Base-by-base conservation (phyloP, 805 yeast genomes). In the Candida montana region DNA sequence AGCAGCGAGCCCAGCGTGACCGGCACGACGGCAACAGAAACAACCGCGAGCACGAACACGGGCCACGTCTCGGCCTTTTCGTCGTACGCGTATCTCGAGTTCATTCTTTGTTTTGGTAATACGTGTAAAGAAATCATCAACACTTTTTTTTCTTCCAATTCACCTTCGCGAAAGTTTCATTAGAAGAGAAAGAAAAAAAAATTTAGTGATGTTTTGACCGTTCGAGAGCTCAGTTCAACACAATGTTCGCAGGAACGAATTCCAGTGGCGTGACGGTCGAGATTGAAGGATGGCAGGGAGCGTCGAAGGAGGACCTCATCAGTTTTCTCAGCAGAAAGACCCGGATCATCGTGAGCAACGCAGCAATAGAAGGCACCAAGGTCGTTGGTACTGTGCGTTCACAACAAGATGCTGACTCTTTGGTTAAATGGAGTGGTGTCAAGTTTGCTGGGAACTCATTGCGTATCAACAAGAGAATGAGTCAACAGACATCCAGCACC, bases 271-370 rank as follows among this genome's bases (percentile, higher is more conserved):
- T 76, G 5, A 67, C 72, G 3, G 72, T 88, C 10, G 87, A 83
- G 48, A 71, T 88, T 10, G 64, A 71, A 30, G 87, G 89, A 34
- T 89, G 96, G 96, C 80, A 83, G 45, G 85, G 87, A 46, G 95
- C 89, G 1, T 59, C 83, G 2, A 69, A 72, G 45, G 79, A 73
- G 16, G 95, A 88, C 45, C 68, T 88, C 44, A 68, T 83, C 9
- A 67, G 70, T 30, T 90, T 89, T 59, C 61, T 89, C 13, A 74
- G 79, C 37, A 71, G 95, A 48, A 86, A 83, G 55, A 65, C 85
- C 13, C 68, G 73, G 39, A 68, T 85, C 16, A 62, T 69, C 1
- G 67, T 90, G 11, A 59, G 62, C 38, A 75, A 82, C 55, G 67
- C 79, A 10, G 52, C 59, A 3, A 74, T 78, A 7, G 79, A 79